Conservation (phyloP, 345 rosid species). For the Litchi chinensis region DNA sequence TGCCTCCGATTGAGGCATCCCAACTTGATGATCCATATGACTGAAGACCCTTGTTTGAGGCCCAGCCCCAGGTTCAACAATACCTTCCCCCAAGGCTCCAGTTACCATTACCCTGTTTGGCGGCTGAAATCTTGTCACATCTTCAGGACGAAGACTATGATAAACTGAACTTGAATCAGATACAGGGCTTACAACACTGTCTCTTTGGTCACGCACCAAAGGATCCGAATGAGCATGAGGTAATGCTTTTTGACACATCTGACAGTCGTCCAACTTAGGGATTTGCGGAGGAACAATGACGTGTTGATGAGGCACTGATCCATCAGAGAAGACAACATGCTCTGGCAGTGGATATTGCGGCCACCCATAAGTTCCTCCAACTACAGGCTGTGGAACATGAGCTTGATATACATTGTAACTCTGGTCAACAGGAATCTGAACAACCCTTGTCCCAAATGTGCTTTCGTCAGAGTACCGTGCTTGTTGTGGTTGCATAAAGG, state of each 20-base stretch:
- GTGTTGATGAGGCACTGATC: constrained; percentile 42
- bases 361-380: constrained; percentile 64
- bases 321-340: constrained; percentile 49
- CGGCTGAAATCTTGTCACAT: constrained; percentile 29
- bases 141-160: constrained; percentile 53
- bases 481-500: constrained; percentile 46
- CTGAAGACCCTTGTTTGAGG: constrained; percentile 28
- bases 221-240: constrained; percentile 77
- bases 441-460: constrained; percentile 39
- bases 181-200: constrained; percentile 20
- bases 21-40: constrained; percentile 40
- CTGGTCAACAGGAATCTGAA: constrained; percentile 57
- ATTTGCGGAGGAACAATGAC: constrained; percentile 37
- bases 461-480: constrained; percentile 40
- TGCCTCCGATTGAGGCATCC: constrained; percentile 31
- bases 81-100: constrained; percentile 41
- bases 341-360: constrained; percentile 42
- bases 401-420: constrained; percentile 43
- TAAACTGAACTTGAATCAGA: constrained; percentile 35
- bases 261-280: constrained; percentile 51
- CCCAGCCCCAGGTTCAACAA: constrained; percentile 40
- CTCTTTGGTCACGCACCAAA: constrained; percentile 41
- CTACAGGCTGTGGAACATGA: constrained; percentile 33
- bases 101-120: constrained; percentile 31
- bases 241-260: constrained; percentile 66